These are phyloP conservation scores for Eucalyptus victrix DNA, from an alignment of 345 rosid species.

Conservation along the genomic window DNA sequence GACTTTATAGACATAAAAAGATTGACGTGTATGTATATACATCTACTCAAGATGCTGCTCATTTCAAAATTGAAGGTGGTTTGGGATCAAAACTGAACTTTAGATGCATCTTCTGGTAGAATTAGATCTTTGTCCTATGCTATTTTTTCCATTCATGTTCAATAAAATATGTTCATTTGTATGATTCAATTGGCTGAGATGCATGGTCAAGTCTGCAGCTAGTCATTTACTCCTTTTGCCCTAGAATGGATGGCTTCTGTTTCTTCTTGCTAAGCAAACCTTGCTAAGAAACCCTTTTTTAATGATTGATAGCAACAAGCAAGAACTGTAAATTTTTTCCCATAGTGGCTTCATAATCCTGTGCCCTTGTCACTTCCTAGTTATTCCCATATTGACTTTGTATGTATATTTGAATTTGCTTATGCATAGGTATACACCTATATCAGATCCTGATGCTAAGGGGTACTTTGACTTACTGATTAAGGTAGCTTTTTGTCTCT, in stretches of 20 bases:
- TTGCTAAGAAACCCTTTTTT: not conserved
- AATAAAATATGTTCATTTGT: not conserved
- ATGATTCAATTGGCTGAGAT: not conserved
- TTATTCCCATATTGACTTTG: not conserved
- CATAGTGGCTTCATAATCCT: not conserved
- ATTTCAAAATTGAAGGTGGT: not conserved
- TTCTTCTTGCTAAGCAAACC: not conserved
- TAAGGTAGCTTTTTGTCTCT: conserved; percentile 35
- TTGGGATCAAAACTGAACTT: not conserved
- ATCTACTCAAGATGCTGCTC: not conserved
- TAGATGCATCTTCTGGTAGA: not conserved
- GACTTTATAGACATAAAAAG: not conserved
- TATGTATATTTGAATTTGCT: not conserved
- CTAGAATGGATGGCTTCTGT: not conserved
- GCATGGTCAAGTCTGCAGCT: not conserved
- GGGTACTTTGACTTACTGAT: conserved; percentile 86
- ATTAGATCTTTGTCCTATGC: not conserved
- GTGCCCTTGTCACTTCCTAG: not conserved
- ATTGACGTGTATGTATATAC: not conserved
- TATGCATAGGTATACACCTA: conserved; percentile 73
- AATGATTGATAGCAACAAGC: not conserved
- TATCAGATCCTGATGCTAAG: conserved; percentile 83
- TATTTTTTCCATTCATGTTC: not conserved
- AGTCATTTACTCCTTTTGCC: not conserved
- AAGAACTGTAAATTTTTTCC: not conserved